Evolutionary conservation across 129 eudicot genomes (phyloP).

Genomic region (Centella asiatica): DNA sequence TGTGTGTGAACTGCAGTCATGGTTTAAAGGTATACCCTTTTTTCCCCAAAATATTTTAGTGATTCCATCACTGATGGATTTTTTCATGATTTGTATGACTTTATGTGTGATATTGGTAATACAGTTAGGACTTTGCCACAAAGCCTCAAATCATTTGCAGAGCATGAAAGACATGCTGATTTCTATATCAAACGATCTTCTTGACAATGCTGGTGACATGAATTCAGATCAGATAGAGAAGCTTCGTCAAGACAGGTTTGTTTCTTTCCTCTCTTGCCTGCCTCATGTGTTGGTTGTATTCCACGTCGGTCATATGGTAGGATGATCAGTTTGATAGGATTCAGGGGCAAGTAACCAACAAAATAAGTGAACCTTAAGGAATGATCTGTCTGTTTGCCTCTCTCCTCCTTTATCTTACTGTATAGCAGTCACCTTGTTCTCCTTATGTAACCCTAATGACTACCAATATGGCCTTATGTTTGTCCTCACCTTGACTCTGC

Average conservation of each 20-base stretch:
- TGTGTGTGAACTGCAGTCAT: constrained; percentile 66
- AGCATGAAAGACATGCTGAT: constrained; percentile 81
- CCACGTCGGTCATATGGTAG: neutral
- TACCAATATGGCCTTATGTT: neutral
- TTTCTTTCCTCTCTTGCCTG: constrained; percentile 1
- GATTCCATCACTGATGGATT: constrained; percentile 8
- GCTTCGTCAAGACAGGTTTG: constrained; percentile 89
- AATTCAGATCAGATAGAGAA: constrained; percentile 47
- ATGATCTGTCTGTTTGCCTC: neutral
- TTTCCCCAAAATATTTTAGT: constrained; percentile 5
- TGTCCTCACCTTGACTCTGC: constrained; percentile 11
- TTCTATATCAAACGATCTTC: constrained; percentile 82
- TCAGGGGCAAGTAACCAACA: neutral
- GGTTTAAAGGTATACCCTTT: constrained; percentile 52
- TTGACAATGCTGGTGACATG: constrained; percentile 60
- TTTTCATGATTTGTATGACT: constrained; percentile 16
- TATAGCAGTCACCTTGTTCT: neutral
- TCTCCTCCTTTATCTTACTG: neutral
- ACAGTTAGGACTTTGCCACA: constrained; percentile 86
- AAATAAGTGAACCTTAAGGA: neutral
- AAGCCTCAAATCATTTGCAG: constrained; percentile 72
- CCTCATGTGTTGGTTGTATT: too few species aligned
- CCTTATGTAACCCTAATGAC: neutral
- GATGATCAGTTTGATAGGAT: neutral
- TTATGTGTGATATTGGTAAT: constrained; percentile 14